Base-by-base conservation (phyloP, 1,284 basidiomycete species). In the Sparassis latifolia region DNA sequence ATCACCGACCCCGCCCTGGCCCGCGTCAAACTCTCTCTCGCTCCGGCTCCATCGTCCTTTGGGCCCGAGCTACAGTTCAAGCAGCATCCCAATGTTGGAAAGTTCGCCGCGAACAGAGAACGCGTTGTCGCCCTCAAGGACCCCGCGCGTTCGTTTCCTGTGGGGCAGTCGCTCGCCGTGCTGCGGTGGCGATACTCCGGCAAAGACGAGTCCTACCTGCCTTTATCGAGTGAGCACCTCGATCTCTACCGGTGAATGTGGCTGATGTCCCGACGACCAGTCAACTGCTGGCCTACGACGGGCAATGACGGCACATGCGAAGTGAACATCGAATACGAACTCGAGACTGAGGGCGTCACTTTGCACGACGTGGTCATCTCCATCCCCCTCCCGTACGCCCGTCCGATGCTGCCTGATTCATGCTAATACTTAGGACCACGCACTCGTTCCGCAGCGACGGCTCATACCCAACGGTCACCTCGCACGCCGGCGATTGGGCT, bases 281-380 rank as follows among this genome's bases (percentile, higher is more conserved):
- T 98, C 68, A 97, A 93, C 62, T 95, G 91, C 69, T 98, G 96
- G 96, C 95, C 95, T 3, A 89, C 92, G 32, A 86, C 90, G 2
- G 86, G 89, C 45, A 93, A 92, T 59, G 86, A 93, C 59, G 92
- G 92, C 30, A 86, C 85, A 1, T 91, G 86, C 59, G 93, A 97
- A 58, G 92, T 97, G 51, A 96, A 89, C 66, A 91, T 98, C 61
- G 96, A 98, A 69, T 99, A 97, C 67, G 94, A 98, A 67, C 86
- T 98, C 44, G 92, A 96, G 66, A 88, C 92, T 53, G 82, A 86
- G 56, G 81, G 80, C 52, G 70, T 96, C 50, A 79, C 82, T 0
- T 75, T 98, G 3, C 82, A 89, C 63, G 91, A 97, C 63, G 80
- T 96, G 33, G 78, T 86, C 59, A 92, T 98, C 56, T 86, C 88